Conservation (phyloP, 78 protist genomes). For the Acrasis kona region DNA sequence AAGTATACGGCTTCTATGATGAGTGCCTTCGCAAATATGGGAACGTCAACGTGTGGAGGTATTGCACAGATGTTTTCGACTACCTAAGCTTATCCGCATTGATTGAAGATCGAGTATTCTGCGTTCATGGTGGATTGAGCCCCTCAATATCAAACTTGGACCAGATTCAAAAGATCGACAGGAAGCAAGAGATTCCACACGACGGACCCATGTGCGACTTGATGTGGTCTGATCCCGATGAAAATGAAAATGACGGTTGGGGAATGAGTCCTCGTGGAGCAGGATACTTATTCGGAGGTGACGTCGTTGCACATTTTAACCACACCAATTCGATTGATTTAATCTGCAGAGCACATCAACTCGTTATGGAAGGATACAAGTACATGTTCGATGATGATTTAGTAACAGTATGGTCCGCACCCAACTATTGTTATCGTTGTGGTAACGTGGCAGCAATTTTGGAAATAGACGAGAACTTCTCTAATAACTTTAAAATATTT, state of each 20-base stretch:
- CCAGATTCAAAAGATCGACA: slow-evolving; percentile 87
- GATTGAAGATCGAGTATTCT: slow-evolving; percentile 24
- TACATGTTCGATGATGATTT: slow-evolving; percentile 35
- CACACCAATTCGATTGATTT: slow-evolving; percentile 19
- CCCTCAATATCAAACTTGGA: not conserved
- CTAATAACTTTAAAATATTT: slow-evolving; percentile 70
- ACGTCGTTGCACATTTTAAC: slow-evolving; percentile 62
- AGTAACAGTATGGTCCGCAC: slow-evolving; percentile 59
- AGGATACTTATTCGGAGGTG: slow-evolving; percentile 95
- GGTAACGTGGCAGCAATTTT: slow-evolving; percentile 95
- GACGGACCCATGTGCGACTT: slow-evolving; percentile 99
- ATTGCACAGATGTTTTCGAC: slow-evolving; percentile 90
- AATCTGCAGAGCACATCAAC: slow-evolving; percentile 47
- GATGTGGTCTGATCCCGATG: slow-evolving; percentile 98
- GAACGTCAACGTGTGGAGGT: slow-evolving; percentile 86
- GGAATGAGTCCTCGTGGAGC: slow-evolving; percentile 97
- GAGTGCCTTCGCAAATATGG: slow-evolving; percentile 97
- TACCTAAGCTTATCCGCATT: slow-evolving; percentile 80
- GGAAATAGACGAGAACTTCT: slow-evolving; percentile 79
- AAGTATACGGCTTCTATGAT: slow-evolving; percentile 61
- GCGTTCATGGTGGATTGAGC: slow-evolving; percentile 42
- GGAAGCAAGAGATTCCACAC: slow-evolving; percentile 98
- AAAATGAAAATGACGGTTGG: slow-evolving; percentile 82
- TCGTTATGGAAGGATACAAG: slow-evolving; percentile 53
- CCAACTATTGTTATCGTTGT: slow-evolving; percentile 66